Conservation (phyloP, 2,329 filamentous ascomycete genomes). For the Blastomyces silverae region DNA sequence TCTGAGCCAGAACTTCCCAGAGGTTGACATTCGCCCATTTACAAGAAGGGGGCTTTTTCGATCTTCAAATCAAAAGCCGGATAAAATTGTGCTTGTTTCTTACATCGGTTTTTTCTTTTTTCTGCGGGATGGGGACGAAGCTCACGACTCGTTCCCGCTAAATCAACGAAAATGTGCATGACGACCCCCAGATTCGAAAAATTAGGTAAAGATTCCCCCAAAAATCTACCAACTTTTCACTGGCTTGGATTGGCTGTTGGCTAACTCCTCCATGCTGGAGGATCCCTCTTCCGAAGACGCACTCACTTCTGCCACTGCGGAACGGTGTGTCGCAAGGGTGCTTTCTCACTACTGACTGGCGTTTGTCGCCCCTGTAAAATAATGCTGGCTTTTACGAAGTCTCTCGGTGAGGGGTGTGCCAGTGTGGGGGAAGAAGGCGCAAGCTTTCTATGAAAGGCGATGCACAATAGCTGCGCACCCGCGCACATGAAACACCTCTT, state of each 20-base stretch:
- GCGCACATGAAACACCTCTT: constrained; percentile 1
- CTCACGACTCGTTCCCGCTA: background rate
- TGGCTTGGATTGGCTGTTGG: background rate
- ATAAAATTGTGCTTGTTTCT: background rate
- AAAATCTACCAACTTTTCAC: background rate
- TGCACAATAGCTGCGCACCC: background rate
- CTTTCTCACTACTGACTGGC: background rate
- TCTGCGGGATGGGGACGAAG: background rate
- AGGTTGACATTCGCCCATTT: background rate
- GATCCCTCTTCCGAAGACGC: background rate
- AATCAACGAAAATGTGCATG: background rate
- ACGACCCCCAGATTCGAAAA: background rate
- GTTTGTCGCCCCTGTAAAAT: background rate
- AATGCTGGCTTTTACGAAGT: background rate
- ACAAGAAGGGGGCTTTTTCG: background rate
- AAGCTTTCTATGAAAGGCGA: background rate
- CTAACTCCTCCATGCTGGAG: background rate
- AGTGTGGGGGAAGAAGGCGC: background rate
- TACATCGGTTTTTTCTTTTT: background rate
- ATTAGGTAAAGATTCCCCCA: background rate
- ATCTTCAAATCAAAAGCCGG: background rate
- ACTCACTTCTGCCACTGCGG: background rate
- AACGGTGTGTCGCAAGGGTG: background rate
- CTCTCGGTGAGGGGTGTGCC: background rate
- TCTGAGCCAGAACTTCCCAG: background rate